Evolutionary conservation across 495 filamentous ascomycete genomes (phyloP).

Genomic region (Penicillium soppii): DNA sequence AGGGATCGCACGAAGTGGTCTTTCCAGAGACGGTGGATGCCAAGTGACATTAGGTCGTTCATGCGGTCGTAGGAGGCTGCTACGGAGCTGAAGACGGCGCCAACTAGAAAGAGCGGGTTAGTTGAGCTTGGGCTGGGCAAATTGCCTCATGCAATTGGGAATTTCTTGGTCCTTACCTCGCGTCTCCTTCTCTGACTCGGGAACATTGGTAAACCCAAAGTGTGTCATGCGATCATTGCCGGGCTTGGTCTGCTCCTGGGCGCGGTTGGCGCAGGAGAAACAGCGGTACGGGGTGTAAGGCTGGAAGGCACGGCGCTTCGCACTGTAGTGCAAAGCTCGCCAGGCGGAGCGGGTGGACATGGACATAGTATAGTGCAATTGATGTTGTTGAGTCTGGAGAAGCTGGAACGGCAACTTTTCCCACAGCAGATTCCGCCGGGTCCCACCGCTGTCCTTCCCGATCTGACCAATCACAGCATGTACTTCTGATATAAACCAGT

Average conservation of each 20-base stretch:
- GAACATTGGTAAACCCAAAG: constrained; percentile 89
- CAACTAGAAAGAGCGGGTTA: constrained; percentile 53
- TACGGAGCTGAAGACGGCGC: constrained; percentile 91
- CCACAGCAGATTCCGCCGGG: constrained; percentile 9
- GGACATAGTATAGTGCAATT: constrained; percentile 4
- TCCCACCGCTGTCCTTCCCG: constrained; percentile 2
- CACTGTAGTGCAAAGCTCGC: constrained; percentile 34
- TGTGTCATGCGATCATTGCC: constrained; percentile 71
- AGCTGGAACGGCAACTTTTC: constrained; percentile 23
- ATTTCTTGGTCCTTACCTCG: constrained; percentile 50
- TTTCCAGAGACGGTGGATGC: constrained; percentile 97
- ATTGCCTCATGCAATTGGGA: background rate
- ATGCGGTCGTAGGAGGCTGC: constrained; percentile 90
- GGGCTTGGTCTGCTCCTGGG: constrained; percentile 41
- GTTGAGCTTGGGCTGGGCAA: background rate
- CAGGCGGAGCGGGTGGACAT: constrained; percentile 37
- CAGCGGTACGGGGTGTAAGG: constrained; percentile 44
- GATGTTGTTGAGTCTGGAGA: background rate
- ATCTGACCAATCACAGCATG: constrained; percentile 16
- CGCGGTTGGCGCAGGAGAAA: constrained; percentile 53
- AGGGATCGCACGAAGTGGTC: constrained; percentile 93
- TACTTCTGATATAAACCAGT: too few relatives aligned
- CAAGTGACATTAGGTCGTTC: constrained; percentile 99
- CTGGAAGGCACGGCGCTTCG: constrained; percentile 27
- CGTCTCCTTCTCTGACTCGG: constrained; percentile 77